Base-by-base conservation (phyloP, 2,329 filamentous ascomycete genomes). In the Talaromyces sp. region DNA sequence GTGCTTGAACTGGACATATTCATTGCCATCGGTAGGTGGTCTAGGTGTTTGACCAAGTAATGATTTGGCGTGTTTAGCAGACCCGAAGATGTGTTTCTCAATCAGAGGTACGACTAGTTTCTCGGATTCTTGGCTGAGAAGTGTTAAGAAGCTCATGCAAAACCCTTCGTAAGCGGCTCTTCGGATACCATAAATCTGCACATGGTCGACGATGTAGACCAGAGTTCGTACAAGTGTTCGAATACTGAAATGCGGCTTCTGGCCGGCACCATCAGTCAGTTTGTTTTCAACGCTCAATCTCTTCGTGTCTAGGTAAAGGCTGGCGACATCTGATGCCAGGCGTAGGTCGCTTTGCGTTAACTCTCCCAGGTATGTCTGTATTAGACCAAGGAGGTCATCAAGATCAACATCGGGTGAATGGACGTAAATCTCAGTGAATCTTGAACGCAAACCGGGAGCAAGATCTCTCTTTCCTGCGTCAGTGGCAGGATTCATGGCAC, bases 401-500 rank as follows among this genome's bases (percentile, higher is more conserved):
- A 92, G 78, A 64, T 96, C 90, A 62, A 83, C 86, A 72, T 99
- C 95, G 0, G 95, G 93, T 67, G 92, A 95, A 59, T 91, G 87
- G 27, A 99, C 92, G 72, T 96, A 99, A 25, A 99, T 82, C 74
- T 99, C 95, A 0, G 95, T 98, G 71, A 99, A 99, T 55, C 93
- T 86, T 9, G 93, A 96, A 60, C 93, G 84, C 51, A 98, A 86
- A 1, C 93, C 93, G 59, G 91, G 87, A 0, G 93, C 92, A 17
- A 99, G 80, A 74, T 99, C 95, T 60, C 93, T 88, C 77, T 99
- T 99, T 63, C 96, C 95, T 60, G 97, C 88, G 78, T 99, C 95
- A 3, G 95, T 99, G 5, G 95, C 95, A 32, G 95, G 95, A 71
- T 99, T 99, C 95, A 99, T 99, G 30, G 96, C 95, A 57, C 91